Percentiles rank a stretch among this genome's conserved stretches.
Evolutionary conservation across 768 basidiomycete species (phyloP).

Genomic region (Lactarius deliciosus): DNA sequence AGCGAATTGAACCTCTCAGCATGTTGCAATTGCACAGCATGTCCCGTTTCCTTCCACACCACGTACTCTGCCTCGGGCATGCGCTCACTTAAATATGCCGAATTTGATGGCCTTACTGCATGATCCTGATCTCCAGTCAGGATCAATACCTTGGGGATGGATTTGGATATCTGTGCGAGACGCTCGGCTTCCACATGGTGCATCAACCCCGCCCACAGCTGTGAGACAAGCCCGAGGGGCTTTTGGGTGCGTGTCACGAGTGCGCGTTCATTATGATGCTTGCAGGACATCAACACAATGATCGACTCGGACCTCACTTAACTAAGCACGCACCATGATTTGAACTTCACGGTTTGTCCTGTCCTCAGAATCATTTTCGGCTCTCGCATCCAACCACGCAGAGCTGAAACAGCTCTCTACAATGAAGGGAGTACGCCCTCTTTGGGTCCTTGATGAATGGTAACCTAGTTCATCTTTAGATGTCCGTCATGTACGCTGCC

Average conservation of each 20-base stretch:
- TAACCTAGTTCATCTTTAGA: conserved; percentile 37
- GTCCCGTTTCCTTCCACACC: conserved; percentile 63
- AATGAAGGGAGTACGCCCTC: conserved; percentile 49
- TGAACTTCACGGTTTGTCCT: conserved; percentile 67
- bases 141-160: conserved; percentile 64
- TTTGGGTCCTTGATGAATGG: conserved; percentile 41
- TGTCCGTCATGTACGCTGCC: not conserved
- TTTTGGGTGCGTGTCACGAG: conserved; percentile 56
- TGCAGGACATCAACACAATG: not conserved
- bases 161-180: conserved; percentile 40
- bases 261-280: conserved; percentile 51
- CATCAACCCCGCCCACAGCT: conserved; percentile 66
- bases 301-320: not conserved
- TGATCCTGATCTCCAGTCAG: conserved; percentile 69
- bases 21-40: conserved; percentile 56
- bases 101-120: conserved; percentile 54
- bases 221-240: conserved; percentile 64
- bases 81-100: conserved; percentile 47
- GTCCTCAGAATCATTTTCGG: conserved; percentile 51
- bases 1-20: conserved; percentile 51
- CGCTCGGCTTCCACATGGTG: conserved; percentile 50
- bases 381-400: conserved; percentile 58
- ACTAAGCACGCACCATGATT: conserved; percentile 43
- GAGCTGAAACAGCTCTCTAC: conserved; percentile 59
- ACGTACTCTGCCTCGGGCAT: conserved; percentile 59